Base-by-base conservation (phyloP, 23 red algal species). In the Chondrus crispus region DNA sequence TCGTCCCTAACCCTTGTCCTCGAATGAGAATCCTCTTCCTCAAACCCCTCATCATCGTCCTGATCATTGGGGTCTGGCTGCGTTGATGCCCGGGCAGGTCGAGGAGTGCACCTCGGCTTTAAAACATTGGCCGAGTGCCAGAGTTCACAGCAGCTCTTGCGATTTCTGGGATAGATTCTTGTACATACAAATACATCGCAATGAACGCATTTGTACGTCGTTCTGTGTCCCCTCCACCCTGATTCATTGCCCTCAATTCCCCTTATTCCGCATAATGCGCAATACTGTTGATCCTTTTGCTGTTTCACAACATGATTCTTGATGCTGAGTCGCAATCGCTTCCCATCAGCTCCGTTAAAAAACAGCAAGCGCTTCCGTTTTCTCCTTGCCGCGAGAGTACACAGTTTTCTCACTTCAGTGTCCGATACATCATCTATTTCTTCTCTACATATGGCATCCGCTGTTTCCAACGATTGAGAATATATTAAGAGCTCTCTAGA, bases 61-160 rank as follows among this genome's bases (percentile, higher is more conserved):
- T n/a, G n/a, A n/a, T n/a, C n/a, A n/a, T n/a, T n/a, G n/a, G n/a
- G n/a, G n/a, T n/a, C n/a, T n/a, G n/a, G n/a, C n/a, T n/a, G n/a
- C n/a, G n/a, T n/a, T n/a, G n/a, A n/a, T n/a, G n/a, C n/a, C n/a
- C n/a, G n/a, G n/a, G n/a, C n/a, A n/a, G n/a, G n/a, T n/a, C n/a
- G n/a, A n/a, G 28, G 71, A 26, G 71, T 76, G 7, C 43, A 38
- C 28, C 71, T 26, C 28, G 43, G 71, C 43, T 43, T 76, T 38
- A 40, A 38, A 43, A 46, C 71, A 28, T 76, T 76, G 71, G 71
- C 24, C n/a, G 71, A 37, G 71, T 76, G 71, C 8, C 71, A 76
- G 28, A 76, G n/a, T 5, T 43, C 39, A 26, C 71, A 37, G 39
- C 71, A 76, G 71, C 39, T 76, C 71, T 76, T 76, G 39, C 71